Evolutionary conservation across 306 rosid species (phyloP).

Genomic region (Pyrus betulifolia): DNA sequence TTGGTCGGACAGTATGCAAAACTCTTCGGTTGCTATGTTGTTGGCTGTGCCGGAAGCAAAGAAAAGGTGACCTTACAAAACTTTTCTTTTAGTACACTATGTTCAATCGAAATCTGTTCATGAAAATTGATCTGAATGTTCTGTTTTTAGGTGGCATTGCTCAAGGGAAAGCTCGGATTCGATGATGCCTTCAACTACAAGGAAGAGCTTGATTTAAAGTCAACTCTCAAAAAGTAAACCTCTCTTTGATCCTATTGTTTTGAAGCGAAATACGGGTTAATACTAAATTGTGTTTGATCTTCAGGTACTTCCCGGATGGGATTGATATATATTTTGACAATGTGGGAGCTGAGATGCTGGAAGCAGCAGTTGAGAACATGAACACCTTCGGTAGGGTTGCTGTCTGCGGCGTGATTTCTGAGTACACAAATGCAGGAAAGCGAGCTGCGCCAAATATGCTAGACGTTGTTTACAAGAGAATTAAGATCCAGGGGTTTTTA

Average conservation of each 20-base stretch:
- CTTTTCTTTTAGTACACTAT: not conserved
- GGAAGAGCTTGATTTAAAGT: constrained; percentile 51
- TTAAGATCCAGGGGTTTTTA: constrained; percentile 50
- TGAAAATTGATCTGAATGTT: too few species aligned
- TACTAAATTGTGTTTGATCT: not conserved
- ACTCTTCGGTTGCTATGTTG: constrained; percentile 54
- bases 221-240: constrained; percentile 45
- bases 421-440: constrained; percentile 38
- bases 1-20: constrained; percentile 73
- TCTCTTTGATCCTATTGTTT: not conserved
- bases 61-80: constrained; percentile 35
- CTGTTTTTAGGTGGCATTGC: constrained; percentile 39
- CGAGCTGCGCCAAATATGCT: constrained; percentile 47
- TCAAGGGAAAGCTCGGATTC: constrained; percentile 58
- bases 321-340: constrained; percentile 81
- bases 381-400: constrained; percentile 56
- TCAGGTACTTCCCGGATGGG: constrained; percentile 56
- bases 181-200: constrained; percentile 86
- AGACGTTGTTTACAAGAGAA: constrained; percentile 52
- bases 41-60: constrained; percentile 60
- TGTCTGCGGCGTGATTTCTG: constrained; percentile 57
- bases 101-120: too few species aligned
- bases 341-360: constrained; percentile 58
- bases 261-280: not conserved
- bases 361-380: constrained; percentile 63